Conservation (phyloP, 768 basidiomycete genomes). For the Podaxis sp. region DNA sequence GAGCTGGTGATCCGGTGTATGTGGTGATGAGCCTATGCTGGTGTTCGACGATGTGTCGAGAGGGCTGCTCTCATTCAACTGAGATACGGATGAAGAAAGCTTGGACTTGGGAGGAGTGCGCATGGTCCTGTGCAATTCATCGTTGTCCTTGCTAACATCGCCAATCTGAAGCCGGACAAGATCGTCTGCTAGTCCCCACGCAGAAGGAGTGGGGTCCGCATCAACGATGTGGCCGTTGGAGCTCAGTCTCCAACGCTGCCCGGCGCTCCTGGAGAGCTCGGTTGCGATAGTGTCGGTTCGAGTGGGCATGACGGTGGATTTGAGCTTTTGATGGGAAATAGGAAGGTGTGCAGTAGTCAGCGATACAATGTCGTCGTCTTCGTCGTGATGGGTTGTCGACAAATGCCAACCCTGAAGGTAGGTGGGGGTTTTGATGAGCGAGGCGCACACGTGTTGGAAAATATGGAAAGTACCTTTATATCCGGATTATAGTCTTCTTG, state of each 20-base stretch:
- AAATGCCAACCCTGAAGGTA: slow-evolving; percentile 49
- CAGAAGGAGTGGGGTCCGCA: slow-evolving; percentile 45
- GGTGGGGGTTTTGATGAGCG: slow-evolving; percentile 16
- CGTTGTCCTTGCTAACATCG: slow-evolving; percentile 49
- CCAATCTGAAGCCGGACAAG: slow-evolving; percentile 71
- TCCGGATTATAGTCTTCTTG: slow-evolving; percentile 2
- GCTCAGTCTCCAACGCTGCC: slow-evolving; percentile 65
- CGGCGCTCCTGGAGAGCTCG: slow-evolving; percentile 39
- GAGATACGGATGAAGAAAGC: slow-evolving; percentile 51
- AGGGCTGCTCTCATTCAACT: slow-evolving; percentile 66
- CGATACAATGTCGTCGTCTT: slow-evolving; percentile 28
- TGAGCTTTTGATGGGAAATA: slow-evolving; percentile 19
- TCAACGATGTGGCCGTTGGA: slow-evolving; percentile 65
- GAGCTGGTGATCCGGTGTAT: slow-evolving; percentile 64
- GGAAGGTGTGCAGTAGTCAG: slow-evolving; percentile 32
- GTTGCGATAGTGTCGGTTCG: slow-evolving; percentile 41
- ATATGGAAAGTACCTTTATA: slow-evolving; percentile 15
- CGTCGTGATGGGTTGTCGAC: slow-evolving; percentile 32
- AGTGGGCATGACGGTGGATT: slow-evolving; percentile 41
- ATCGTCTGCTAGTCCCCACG: slow-evolving; percentile 75
- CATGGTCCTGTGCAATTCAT: slow-evolving; percentile 52
- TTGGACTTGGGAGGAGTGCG: slow-evolving; percentile 71
- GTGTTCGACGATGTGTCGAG: slow-evolving; percentile 71
- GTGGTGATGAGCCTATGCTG: slow-evolving; percentile 74
- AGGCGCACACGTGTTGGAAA: slow-evolving; percentile 13